phyloP scores from a whole-genome alignment of 2,329 filamentous ascomycete genomes.

The Cladosporium oxysporum region DNA sequence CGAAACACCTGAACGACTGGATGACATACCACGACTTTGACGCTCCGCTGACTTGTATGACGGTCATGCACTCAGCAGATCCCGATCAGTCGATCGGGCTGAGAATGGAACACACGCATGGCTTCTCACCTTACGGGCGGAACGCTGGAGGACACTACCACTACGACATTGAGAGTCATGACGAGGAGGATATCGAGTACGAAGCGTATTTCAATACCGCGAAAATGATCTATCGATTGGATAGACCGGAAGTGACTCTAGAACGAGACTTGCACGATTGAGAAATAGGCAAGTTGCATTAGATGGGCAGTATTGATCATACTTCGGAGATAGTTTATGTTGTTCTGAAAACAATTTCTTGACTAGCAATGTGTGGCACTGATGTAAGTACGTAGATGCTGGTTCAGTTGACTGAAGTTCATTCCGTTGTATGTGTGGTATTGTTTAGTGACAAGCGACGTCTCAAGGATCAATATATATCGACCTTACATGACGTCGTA shows the following conservation, averaged over 20 bases:
- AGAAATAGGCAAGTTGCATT: no score
- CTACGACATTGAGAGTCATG: no score
- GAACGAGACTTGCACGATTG: slow-evolving; percentile 29
- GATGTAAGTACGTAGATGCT: no score
- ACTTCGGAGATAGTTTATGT: no score
- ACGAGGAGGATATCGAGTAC: slow-evolving; percentile 32
- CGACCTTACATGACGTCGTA: no score
- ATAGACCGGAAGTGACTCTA: slow-evolving; percentile 31
- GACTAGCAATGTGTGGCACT: no score
- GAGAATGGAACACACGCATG: slow-evolving; percentile 39
- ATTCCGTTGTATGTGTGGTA: no score
- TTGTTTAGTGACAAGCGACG: no score
- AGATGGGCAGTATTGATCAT: no score
- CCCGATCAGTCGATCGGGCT: slow-evolving; percentile 31
- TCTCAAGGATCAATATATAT: no score
- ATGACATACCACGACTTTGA: slow-evolving; percentile 34
- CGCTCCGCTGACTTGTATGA: slow-evolving; percentile 35
- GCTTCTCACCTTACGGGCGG: slow-evolving; percentile 30
- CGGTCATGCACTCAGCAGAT: slow-evolving; percentile 35
- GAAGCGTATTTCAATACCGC: slow-evolving; percentile 37
- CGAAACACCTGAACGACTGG: slow-evolving; percentile 32
- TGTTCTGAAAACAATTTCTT: no score
- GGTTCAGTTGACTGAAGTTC: no score
- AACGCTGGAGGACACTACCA: slow-evolving; percentile 35
- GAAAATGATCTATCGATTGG: slow-evolving; percentile 33